Base-by-base conservation (phyloP, 2,329 filamentous ascomycete genomes). In the Sclerotinia trifoliorum region DNA sequence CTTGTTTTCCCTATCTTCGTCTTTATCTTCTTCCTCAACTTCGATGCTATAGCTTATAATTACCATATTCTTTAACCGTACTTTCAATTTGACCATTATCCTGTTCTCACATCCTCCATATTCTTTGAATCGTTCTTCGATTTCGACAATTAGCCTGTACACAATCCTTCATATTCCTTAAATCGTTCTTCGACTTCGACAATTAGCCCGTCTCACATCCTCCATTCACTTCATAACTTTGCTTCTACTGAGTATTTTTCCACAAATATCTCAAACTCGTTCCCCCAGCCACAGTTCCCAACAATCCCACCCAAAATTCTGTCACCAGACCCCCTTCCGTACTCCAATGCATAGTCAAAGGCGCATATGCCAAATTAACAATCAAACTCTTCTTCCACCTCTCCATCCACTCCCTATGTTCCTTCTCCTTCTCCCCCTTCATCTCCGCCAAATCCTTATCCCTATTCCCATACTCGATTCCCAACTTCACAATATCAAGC, bases 341-440 rank as follows among this genome's bases (percentile, higher is more conserved):
- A 75, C 92, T 90, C 90, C 91, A 97, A 81, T 97, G 93, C 35
- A 94, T 76, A 70, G 92, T 94, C 77, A 96, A 82, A 44, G 94
- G 93, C 67, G 91, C 87, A 88, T 92, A 96, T 44, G 90, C 88
- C 70, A 87, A 77, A 79, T 93, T 93, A 54, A 88, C 85, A 26
- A 88, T 82, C 65, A 94, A 80, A 75, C 89, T 86, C 76, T 84
- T 87, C 83, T 85, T 88, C 86, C 86, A 93, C 73, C 68, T 70
- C 61, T 69, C 76, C 73, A 49, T 77, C 75, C 62, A 75, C 73
- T 70, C 75, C 73, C 69, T 74, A 62, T 76, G 77, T 64, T 73
- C 79, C 78, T 68, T 76, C 71, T 69, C 76, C 71, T 60, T 75
- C 72, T 65, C 70, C 71, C 68, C 70, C 73, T 79, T 70, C 17